Conservation (phyloP, 2,329 filamentous ascomycete species). For the Teratosphaeria viscida region DNA sequence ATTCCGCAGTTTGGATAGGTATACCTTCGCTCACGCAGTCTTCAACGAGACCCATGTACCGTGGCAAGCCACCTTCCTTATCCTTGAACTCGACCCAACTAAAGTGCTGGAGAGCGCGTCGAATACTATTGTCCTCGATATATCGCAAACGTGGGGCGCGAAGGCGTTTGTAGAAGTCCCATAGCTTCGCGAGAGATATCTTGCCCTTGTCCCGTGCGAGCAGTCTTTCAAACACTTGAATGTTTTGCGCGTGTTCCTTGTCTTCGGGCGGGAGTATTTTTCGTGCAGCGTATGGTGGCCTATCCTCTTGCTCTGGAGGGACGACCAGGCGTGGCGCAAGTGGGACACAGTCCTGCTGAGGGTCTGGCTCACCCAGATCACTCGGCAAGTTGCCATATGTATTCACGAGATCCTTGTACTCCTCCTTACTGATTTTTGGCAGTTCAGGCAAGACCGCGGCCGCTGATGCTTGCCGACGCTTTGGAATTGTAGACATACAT, state of each 20-base stretch:
- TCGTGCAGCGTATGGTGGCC: conserved; percentile 4
- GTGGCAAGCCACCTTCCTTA: conserved; percentile 53
- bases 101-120: conserved; percentile 56
- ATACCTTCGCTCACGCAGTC: conserved; percentile 71
- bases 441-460: background rate
- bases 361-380: background rate
- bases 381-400: background rate
- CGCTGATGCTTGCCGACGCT: background rate
- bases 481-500: background rate
- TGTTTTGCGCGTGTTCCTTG: conserved; percentile 9
- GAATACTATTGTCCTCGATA: conserved; percentile 43
- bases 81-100: conserved; percentile 46
- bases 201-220: conserved; percentile 9
- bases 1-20: conserved; percentile 57
- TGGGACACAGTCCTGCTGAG: conserved; percentile 1
- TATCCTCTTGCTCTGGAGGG: conserved; percentile 17
- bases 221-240: conserved; percentile 8
- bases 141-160: conserved; percentile 44
- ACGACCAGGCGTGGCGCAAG: conserved; percentile 23
- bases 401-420: conserved; percentile 1
- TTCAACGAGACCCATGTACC: conserved; percentile 72
- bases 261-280: conserved; percentile 13
- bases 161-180: conserved; percentile 42
- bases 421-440: background rate
- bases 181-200: conserved; percentile 30